A percentile compares a stretch with the other conserved stretches of the same genome.
Conservation (phyloP, 495 filamentous ascomycete species). For the Penicillium chermesinum region DNA sequence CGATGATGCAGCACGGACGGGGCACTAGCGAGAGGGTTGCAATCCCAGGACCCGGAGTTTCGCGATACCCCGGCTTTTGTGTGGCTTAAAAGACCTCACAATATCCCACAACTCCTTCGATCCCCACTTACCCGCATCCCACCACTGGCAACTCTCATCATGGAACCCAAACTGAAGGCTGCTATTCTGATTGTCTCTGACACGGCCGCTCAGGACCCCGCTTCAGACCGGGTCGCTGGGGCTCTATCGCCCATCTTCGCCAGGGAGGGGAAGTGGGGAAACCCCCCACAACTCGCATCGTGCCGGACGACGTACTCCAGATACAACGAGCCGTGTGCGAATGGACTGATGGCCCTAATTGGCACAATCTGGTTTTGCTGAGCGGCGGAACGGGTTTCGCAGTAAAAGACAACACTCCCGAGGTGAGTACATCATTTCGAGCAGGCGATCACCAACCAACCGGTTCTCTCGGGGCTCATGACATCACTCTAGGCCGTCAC, state of each 20-base stretch:
- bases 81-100: neutral
- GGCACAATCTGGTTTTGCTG: slow-evolving; percentile 72
- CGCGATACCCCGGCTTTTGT: slow-evolving; percentile 14
- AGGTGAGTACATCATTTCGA: slow-evolving; percentile 48
- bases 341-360: slow-evolving; percentile 60
- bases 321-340: slow-evolving; percentile 67
- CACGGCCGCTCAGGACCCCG: slow-evolving; percentile 79
- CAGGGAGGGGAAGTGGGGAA: slow-evolving; percentile 66
- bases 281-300: slow-evolving; percentile 62
- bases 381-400: slow-evolving; percentile 96
- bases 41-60: slow-evolving; percentile 11
- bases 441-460: slow-evolving; percentile 1
- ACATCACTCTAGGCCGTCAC: slow-evolving; percentile 60
- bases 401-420: slow-evolving; percentile 80
- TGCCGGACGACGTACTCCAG: slow-evolving; percentile 67
- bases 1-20: slow-evolving; percentile 12
- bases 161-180: slow-evolving; percentile 29
- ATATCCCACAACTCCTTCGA: neutral
- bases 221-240: slow-evolving; percentile 65
- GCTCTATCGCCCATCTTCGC: slow-evolving; percentile 64
- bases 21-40: slow-evolving; percentile 8
- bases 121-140: slow-evolving; percentile 12
- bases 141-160: slow-evolving; percentile 11
- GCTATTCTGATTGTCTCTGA: slow-evolving; percentile 88
- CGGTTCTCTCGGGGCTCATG: slow-evolving; percentile 12